Evolutionary conservation across 805 yeast species (phyloP), one percentile per base, ranked within the genome.

Genomic region (Ogataea nitratoaversa): DNA sequence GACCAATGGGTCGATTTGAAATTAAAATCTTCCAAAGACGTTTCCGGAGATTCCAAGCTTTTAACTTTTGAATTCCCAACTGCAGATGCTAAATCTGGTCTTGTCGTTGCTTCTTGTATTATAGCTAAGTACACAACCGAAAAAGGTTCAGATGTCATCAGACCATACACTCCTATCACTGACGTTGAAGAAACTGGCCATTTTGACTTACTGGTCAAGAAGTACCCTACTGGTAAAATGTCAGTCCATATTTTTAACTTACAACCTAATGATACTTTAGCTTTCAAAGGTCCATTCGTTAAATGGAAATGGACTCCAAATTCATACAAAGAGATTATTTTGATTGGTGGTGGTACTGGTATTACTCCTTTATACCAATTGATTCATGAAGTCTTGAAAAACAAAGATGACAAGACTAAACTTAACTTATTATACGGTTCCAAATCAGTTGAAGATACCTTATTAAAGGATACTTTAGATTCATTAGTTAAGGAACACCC

Each of bases 341-440:
- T 93, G 61, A 72, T 93, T 53, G 98, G 96, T 56, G 99, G 95
- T 59, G 99, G 99, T 60, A 75, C 95, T 37, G 98, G 98, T 67
- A 32, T 37, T 22, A 19, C 97, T 35, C 99, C 99, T 44, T 74
- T 93, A 66, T 90, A 76, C 74, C 99, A 93, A 72, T 68, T 93
- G 63, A 64, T 87, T 47, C 83, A 79, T 57, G 81, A 78, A 62
- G 76, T 91, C 60, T 73, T 85, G 57, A 72, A 74, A 60, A 79
- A 90, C 73, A 90, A 95, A 41, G 70, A 67, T 34, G 98, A 93
- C 70, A 83, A 87, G 65, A 93, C 99, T 57, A 83, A 88, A 74
- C 81, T 93, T 48, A 74, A 80, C 48, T 72, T 93, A 53, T 70
- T 78, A 61, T 91, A 85, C 69, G 98, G 96, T 57, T 79, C 79